A percentile compares a stretch with the other conserved stretches of the same genome.
phyloP scores from a whole-genome alignment of 352 stramenopile genomes.

The Phytophthora fragariae region DNA sequence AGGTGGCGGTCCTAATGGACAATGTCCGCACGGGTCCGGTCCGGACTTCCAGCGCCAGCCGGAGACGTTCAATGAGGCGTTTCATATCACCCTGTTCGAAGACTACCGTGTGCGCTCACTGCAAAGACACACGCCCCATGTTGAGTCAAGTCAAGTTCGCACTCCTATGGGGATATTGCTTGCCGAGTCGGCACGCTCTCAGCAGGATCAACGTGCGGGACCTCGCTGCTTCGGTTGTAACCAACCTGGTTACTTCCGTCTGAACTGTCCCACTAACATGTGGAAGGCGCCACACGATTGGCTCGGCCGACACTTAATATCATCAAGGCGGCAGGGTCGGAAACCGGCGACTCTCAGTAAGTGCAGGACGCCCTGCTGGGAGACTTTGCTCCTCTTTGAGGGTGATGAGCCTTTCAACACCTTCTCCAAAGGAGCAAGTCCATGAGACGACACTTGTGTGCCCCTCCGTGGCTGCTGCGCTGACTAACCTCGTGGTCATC shows the following conservation, averaged over 20 bases:
- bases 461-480: slow-evolving; percentile 1
- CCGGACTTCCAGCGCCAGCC: neutral
- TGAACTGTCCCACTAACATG: neutral
- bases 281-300: neutral
- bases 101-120: neutral
- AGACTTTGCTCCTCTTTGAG: too few species aligned
- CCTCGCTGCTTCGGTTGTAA: too few species aligned
- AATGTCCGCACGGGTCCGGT: neutral
- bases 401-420: neutral
- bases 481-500: slow-evolving; percentile 3
- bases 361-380: slow-evolving; percentile 3
- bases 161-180: neutral
- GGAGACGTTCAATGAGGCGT: slow-evolving; percentile 1
- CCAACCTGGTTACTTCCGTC: neutral
- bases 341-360: neutral
- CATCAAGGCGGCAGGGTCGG: neutral
- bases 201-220: neutral
- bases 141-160: neutral
- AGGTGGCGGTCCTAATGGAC: neutral
- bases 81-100: neutral
- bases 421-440: neutral
- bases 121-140: neutral
- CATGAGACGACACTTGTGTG: neutral
- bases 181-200: neutral
- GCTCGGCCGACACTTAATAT: neutral